Conservation (phyloP, 1,139 yeast species). For the Debaryomyces udenii region DNA sequence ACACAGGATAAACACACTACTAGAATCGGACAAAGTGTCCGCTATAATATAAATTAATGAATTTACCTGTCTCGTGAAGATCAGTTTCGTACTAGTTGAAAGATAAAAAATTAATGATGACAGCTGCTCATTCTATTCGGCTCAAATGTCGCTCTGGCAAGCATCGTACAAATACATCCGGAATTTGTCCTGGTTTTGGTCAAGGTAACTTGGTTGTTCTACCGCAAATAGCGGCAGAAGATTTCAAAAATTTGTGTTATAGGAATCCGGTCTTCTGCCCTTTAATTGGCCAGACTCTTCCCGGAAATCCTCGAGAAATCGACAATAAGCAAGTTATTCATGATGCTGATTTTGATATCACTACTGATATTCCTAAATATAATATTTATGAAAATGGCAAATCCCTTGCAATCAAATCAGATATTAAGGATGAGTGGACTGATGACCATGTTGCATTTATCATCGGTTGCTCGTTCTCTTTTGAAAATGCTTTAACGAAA, state of each 20-base stretch:
- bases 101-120: neutral
- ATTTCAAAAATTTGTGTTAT: slow-evolving; percentile 30
- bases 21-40: slow-evolving; percentile 1
- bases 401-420: slow-evolving; percentile 19
- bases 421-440: slow-evolving; percentile 30
- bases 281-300: slow-evolving; percentile 23
- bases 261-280: slow-evolving; percentile 41
- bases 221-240: slow-evolving; percentile 27
- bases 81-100: no score
- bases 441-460: slow-evolving; percentile 33
- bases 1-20: no score
- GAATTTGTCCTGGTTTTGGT: slow-evolving; percentile 29
- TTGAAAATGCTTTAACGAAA: slow-evolving; percentile 29
- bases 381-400: slow-evolving; percentile 29
- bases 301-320: slow-evolving; percentile 22
- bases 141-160: slow-evolving; percentile 14
- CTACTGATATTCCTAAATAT: slow-evolving; percentile 33
- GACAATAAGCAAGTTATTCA: slow-evolving; percentile 18
- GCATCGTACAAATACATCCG: slow-evolving; percentile 25
- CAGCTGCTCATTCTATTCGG: slow-evolving; percentile 7
- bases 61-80: neutral
- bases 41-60: neutral
- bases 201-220: slow-evolving; percentile 36
- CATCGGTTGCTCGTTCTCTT: slow-evolving; percentile 40
- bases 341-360: slow-evolving; percentile 26